These are phyloP conservation scores for Botryosphaeria agaves DNA, from an alignment of 2,329 filamentous ascomycete genomes.

Conservation along the genomic window DNA sequence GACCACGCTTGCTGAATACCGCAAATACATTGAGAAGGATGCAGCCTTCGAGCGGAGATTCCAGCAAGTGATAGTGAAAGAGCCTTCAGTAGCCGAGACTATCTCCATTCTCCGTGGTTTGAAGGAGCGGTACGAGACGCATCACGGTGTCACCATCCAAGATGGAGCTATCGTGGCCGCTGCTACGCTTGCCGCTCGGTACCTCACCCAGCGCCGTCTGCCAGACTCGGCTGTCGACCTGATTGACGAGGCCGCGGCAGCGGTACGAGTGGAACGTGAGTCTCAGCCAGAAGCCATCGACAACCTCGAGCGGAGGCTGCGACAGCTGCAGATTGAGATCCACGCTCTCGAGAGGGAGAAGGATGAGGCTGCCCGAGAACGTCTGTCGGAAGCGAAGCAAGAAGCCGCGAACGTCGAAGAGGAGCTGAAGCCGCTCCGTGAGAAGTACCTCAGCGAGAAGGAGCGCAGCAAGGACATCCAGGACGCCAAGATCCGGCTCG, in stretches of 20 bases:
- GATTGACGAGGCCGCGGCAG: constrained; percentile 89
- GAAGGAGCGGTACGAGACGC: constrained; percentile 95
- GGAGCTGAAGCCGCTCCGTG: constrained; percentile 75
- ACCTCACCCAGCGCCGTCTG: constrained; percentile 76
- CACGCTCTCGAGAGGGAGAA: constrained; percentile 87
- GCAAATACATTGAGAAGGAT: constrained; percentile 98
- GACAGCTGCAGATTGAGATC: constrained; percentile 93
- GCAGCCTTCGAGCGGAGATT: constrained; percentile 96
- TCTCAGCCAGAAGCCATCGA: constrained; percentile 94
- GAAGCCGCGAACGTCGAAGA: constrained; percentile 92
- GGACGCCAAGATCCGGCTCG: constrained; percentile 86
- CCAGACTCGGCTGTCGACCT: constrained; percentile 95
- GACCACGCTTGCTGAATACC: constrained; percentile 85
- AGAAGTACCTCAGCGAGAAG: constrained; percentile 93
- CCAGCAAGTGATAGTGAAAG: constrained; percentile 95
- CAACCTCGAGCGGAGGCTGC: constrained; percentile 74
- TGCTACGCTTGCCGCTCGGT: constrained; percentile 81
- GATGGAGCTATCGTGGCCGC: constrained; percentile 85
- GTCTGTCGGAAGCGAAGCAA: constrained; percentile 66
- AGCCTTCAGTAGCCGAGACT: constrained; percentile 75
- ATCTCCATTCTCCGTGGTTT: constrained; percentile 95
- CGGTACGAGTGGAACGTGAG: constrained; percentile 88
- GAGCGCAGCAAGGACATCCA: constrained; percentile 82
- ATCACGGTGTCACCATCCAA: constrained; percentile 92
- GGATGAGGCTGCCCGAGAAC: constrained; percentile 76